These are phyloP conservation scores for Rhodofomes roseus DNA, from an alignment of 1,284 basidiomycete genomes.

Conservation along the genomic window DNA sequence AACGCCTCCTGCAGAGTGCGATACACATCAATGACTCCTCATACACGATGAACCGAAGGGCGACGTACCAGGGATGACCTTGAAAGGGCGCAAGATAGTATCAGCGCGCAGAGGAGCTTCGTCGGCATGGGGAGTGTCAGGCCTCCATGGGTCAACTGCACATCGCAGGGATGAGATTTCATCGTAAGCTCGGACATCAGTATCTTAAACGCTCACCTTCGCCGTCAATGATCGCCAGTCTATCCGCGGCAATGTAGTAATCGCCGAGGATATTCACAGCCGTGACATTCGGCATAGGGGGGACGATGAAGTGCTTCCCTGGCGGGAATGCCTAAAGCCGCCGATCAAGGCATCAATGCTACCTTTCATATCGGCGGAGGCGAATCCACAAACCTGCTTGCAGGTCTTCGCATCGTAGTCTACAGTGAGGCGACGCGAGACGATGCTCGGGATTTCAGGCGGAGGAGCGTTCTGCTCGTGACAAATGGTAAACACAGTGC, in stretches of 20 bases:
- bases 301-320: conserved; percentile 73
- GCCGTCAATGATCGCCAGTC: conserved; percentile 85
- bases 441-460: conserved; percentile 59
- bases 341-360: not conserved
- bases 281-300: conserved; percentile 71
- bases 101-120: conserved; percentile 70
- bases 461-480: conserved; percentile 62
- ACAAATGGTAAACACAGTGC: conserved; percentile 16
- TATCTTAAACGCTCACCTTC: conserved; percentile 52
- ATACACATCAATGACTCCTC: conserved; percentile 3
- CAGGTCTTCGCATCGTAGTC: conserved; percentile 83
- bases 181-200: too few species aligned
- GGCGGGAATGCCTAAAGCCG: conserved; percentile 62
- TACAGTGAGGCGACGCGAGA: conserved; percentile 72
- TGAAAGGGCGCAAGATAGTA: conserved; percentile 77
- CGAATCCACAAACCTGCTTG: conserved; percentile 44
- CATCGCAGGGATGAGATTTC: not conserved
- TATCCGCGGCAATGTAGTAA: conserved; percentile 70
- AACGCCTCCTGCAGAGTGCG: conserved; percentile 55
- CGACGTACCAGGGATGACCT: conserved; percentile 77
- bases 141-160: conserved; percentile 86
- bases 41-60: not conserved
- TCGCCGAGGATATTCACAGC: conserved; percentile 78
- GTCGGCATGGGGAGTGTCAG: conserved; percentile 82
- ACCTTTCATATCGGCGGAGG: not conserved